phyloP scores from a whole-genome alignment of 2,329 filamentous ascomycete genomes.

The Aspergillus jensenii region DNA sequence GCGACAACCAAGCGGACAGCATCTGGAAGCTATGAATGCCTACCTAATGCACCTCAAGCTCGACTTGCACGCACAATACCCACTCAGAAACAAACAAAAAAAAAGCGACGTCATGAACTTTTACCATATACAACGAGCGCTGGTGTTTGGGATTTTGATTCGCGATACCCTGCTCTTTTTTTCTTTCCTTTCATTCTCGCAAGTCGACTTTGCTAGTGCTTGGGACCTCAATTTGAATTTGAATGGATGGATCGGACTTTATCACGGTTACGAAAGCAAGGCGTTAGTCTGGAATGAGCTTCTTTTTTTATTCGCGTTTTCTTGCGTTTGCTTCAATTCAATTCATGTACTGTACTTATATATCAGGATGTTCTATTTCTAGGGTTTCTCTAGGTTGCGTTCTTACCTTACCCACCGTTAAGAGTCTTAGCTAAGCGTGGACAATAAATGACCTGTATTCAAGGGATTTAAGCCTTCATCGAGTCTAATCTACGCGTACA shows the following conservation, averaged over 20 bases:
- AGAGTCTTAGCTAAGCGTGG: not conserved
- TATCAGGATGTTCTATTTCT: not conserved
- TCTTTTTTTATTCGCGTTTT: not conserved
- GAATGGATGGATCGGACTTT: not conserved
- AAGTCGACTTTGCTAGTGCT: not conserved
- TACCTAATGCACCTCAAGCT: not conserved
- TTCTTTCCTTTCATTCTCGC: not conserved
- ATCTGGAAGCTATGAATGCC: constrained; percentile 37
- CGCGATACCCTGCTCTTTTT: constrained; percentile 31
- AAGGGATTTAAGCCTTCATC: not conserved
- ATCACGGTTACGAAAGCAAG: not conserved
- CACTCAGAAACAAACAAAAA: constrained; percentile 4
- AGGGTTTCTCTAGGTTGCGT: not conserved
- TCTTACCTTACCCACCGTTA: not conserved
- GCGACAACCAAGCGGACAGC: constrained; percentile 32
- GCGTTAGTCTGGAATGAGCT: not conserved
- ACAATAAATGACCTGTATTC: not conserved
- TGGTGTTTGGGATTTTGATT: constrained; percentile 26
- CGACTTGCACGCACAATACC: not conserved
- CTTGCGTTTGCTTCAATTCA: not conserved
- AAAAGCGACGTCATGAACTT: constrained; percentile 12
- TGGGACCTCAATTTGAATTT: not conserved
- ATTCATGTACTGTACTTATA: constrained; percentile 7
- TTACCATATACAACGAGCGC: constrained; percentile 15
- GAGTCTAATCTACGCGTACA: not conserved